A percentile compares a stretch with the other conserved stretches of the same genome.
These are phyloP conservation scores for Phytophthora ohioensis DNA, from an alignment of 352 stramenopile species.

Conservation along the genomic window DNA sequence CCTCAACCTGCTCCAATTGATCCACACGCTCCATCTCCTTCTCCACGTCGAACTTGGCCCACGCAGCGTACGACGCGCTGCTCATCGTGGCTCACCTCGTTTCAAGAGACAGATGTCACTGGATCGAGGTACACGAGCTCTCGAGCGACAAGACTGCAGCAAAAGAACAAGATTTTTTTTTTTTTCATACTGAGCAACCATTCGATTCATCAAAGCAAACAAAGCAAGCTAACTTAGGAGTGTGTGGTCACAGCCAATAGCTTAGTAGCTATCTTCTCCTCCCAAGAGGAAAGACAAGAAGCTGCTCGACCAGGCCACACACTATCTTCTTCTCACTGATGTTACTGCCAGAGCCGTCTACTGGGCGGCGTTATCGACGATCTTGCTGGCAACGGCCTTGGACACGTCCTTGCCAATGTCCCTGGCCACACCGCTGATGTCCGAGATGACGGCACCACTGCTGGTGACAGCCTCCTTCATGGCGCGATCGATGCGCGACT, in stretches of 20 bases:
- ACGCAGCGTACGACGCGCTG: slow-evolving; percentile 60
- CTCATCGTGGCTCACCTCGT: slow-evolving; percentile 32
- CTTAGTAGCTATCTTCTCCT: not conserved
- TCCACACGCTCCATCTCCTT: slow-evolving; percentile 69
- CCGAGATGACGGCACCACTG: slow-evolving; percentile 78
- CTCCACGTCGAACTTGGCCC: slow-evolving; percentile 76
- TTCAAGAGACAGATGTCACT: slow-evolving; percentile 9
- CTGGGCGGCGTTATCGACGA: slow-evolving; percentile 64
- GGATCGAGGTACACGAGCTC: not conserved
- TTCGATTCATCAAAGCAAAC: slow-evolving; percentile 51
- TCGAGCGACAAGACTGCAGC: not conserved
- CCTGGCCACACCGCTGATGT: slow-evolving; percentile 80
- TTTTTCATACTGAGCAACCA: slow-evolving; percentile 24
- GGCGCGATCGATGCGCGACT: slow-evolving; percentile 84
- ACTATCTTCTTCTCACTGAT: slow-evolving; percentile 12
- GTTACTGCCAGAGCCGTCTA: slow-evolving; percentile 19
- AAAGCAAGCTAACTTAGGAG: slow-evolving; percentile 57
- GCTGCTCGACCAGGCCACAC: slow-evolving; percentile 4
- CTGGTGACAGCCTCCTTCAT: slow-evolving; percentile 87
- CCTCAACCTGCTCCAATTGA: slow-evolving; percentile 38
- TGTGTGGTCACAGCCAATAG: slow-evolving; percentile 5
- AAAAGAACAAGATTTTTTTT: slow-evolving; percentile 19
- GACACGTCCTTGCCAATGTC: slow-evolving; percentile 82
- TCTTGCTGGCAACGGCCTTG: slow-evolving; percentile 78
- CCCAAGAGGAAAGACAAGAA: not conserved